phyloP scores from a whole-genome alignment of 768 basidiomycete species.

The Lyophyllum atratum region DNA sequence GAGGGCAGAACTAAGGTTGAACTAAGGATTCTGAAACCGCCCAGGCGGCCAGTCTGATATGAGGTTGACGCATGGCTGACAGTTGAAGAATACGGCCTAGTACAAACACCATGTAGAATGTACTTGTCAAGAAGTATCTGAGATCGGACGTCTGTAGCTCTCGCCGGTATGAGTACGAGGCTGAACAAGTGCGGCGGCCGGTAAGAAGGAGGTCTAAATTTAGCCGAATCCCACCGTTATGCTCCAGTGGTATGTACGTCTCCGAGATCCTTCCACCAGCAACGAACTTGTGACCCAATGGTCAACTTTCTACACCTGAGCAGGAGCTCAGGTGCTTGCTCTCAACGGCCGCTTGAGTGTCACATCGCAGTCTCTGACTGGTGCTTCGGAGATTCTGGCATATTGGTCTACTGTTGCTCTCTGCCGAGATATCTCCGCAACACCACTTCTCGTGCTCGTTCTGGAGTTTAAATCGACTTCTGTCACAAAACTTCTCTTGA shows the following conservation, averaged over 20 bases:
- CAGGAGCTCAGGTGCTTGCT: neutral
- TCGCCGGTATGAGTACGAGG: too few species aligned
- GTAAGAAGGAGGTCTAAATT: neutral
- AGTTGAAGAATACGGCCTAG: too few species aligned
- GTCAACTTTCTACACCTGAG: neutral
- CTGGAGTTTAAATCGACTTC: neutral
- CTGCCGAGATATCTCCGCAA: slow-evolving; percentile 6
- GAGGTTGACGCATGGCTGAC: neutral
- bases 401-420: neutral
- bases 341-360: neutral
- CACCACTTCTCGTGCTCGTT: neutral
- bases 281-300: neutral
- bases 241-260: neutral
- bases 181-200: too few species aligned
- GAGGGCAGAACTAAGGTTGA: neutral
- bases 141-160: too few species aligned
- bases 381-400: neutral
- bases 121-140: too few species aligned
- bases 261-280: neutral
- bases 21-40: neutral
- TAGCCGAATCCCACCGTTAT: too few species aligned
- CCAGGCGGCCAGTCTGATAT: neutral
- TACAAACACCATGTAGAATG: too few species aligned
- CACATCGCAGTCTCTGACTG: neutral
- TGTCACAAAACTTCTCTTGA: neutral